A percentile compares a stretch with the other conserved stretches of the same genome.
Conservation (phyloP, 345 rosid species). For the Boechera divaricarpa region DNA sequence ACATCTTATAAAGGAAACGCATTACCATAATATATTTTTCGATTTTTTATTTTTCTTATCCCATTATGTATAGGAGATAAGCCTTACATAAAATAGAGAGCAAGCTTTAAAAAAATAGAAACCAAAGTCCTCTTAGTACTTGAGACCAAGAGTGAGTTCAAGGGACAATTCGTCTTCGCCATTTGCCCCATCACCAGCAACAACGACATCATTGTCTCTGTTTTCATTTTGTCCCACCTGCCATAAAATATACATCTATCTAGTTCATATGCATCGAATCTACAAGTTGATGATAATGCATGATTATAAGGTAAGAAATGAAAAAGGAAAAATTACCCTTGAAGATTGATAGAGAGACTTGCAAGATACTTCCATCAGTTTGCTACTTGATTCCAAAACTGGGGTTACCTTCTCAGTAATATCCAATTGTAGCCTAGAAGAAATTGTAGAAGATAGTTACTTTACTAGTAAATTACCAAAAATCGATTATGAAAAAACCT, state of each 20-base stretch:
- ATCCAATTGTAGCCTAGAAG: not conserved
- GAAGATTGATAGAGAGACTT: conserved; percentile 24
- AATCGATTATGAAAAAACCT: not conserved
- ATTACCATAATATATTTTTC: not conserved
- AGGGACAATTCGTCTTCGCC: conserved; percentile 17
- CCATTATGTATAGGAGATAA: conserved; percentile 8
- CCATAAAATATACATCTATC: not conserved
- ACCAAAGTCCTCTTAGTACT: conserved; percentile 18
- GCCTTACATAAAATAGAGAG: conserved; percentile 13
- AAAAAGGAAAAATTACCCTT: not conserved
- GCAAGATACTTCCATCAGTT: not conserved
- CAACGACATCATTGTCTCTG: not conserved
- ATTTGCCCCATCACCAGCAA: conserved; percentile 3
- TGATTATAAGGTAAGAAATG: conserved; percentile 3
- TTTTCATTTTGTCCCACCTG: conserved; percentile 5
- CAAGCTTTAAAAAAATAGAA: not conserved
- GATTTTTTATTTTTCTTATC: conserved; percentile 16
- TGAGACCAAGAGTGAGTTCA: conserved; percentile 36
- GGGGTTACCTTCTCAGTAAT: not conserved
- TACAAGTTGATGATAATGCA: not conserved
- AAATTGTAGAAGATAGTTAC: not conserved
- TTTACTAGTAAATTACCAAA: not conserved
- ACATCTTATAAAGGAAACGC: not conserved
- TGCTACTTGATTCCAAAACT: not conserved
- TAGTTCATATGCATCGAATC: not conserved